These are phyloP conservation scores for Neonectria neomacrospora DNA, from an alignment of 2,329 filamentous ascomycete species.

Conservation along the genomic window DNA sequence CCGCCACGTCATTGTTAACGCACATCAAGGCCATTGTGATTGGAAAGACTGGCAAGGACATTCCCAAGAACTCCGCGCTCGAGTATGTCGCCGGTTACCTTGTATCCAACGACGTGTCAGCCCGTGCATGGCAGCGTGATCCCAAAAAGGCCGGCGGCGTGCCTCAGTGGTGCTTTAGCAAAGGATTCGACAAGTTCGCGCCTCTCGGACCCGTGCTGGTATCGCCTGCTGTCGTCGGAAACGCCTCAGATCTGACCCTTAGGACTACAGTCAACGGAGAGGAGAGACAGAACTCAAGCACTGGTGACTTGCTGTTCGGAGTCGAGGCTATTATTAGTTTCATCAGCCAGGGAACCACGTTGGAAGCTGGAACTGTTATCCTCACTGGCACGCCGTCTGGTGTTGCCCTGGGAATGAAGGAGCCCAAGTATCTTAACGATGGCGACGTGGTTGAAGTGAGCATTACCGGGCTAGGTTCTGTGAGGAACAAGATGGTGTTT, in stretches of 20 bases:
- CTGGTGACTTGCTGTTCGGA: slow-evolving; percentile 61
- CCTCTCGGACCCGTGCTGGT: slow-evolving; percentile 62
- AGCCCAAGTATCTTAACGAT: slow-evolving; percentile 55
- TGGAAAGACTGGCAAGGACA: slow-evolving; percentile 63
- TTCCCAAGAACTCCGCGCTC: slow-evolving; percentile 56
- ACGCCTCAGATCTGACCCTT: slow-evolving; percentile 45
- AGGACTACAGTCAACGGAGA: slow-evolving; percentile 62
- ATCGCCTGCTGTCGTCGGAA: slow-evolving; percentile 44
- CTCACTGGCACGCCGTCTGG: slow-evolving; percentile 61
- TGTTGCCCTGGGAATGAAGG: slow-evolving; percentile 58
- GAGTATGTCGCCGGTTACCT: slow-evolving; percentile 59
- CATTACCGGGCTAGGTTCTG: slow-evolving; percentile 49
- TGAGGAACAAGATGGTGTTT: slow-evolving; percentile 54
- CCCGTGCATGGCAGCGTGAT: slow-evolving; percentile 63
- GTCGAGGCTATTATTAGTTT: slow-evolving; percentile 59
- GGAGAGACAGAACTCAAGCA: slow-evolving; percentile 59
- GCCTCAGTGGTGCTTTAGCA: slow-evolving; percentile 67
- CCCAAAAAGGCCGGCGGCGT: slow-evolving; percentile 54
- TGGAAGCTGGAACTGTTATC: slow-evolving; percentile 62
- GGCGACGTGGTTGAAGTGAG: slow-evolving; percentile 58
- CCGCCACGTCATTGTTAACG: background rate
- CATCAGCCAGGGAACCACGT: slow-evolving; percentile 60
- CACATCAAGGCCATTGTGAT: slow-evolving; percentile 58
- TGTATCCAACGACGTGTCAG: slow-evolving; percentile 65
- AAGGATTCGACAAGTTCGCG: slow-evolving; percentile 65